These are phyloP conservation scores for Malbranchea zuffiana DNA, from an alignment of 2,329 filamentous ascomycete species.

Conservation along the genomic window DNA sequence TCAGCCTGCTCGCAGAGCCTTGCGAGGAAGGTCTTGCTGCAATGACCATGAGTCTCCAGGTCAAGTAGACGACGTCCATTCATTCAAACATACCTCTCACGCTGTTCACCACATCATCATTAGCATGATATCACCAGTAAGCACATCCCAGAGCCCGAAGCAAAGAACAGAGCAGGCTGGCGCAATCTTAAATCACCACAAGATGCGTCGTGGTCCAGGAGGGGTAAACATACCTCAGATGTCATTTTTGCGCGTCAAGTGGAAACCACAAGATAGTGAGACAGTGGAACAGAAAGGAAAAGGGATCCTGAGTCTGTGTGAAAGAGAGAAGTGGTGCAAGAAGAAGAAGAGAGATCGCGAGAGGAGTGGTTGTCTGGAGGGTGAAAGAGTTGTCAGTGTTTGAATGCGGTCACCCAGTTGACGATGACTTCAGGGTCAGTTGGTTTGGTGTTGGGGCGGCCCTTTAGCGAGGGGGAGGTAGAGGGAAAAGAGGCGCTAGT, in stretches of 20 bases:
- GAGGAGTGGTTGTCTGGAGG: background rate
- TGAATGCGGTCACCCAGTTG: conserved; percentile 5
- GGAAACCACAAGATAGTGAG: conserved; percentile 9
- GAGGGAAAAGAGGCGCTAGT: conserved; percentile 3
- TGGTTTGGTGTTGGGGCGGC: conserved; percentile 10
- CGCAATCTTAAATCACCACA: conserved; percentile 23
- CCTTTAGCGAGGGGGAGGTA: background rate
- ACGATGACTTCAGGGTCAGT: background rate
- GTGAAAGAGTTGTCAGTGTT: conserved; percentile 4
- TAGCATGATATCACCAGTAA: conserved; percentile 12
- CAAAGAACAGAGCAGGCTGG: conserved; percentile 15
- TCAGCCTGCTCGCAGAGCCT: conserved; percentile 99
- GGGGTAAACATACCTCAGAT: conserved; percentile 46
- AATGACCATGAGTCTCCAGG: conserved; percentile 29
- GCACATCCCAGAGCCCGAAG: conserved; percentile 23
- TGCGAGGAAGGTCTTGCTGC: conserved; percentile 98
- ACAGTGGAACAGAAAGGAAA: conserved; percentile 12
- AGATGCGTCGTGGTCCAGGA: conserved; percentile 26
- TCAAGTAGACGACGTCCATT: conserved; percentile 1
- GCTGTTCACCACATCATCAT: conserved; percentile 38
- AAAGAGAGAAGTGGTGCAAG: background rate
- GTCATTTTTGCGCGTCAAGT: conserved; percentile 41
- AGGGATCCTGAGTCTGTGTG: background rate
- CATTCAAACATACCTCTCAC: conserved; percentile 50
- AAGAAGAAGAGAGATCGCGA: background rate